Evolutionary conservation across 2,329 filamentous ascomycete genomes (phyloP).

Genomic region (Fragosphaeria purpurea): DNA sequence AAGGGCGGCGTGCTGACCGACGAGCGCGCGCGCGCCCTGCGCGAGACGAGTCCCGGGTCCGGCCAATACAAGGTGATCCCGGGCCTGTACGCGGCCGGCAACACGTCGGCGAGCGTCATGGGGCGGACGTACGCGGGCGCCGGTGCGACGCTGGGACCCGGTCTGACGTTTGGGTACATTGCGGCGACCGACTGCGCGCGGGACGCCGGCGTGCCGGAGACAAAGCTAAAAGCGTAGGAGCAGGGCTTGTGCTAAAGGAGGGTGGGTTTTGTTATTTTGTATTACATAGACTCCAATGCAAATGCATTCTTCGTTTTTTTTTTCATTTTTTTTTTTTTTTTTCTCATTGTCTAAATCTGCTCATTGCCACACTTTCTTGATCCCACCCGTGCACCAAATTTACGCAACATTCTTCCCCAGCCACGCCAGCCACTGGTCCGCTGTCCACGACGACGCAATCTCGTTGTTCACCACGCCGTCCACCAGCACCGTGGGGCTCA

Average conservation of each 20-base stretch:
- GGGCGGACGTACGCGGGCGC: conserved; percentile 23
- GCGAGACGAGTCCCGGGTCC: conserved; percentile 16
- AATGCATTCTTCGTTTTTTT: no score
- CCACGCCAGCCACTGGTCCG: conserved; percentile 80
- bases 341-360: no score
- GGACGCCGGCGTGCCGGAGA: neutral
- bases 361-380: no score
- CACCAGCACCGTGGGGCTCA: conserved; percentile 83
- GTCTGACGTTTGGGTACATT: conserved; percentile 25
- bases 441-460: conserved; percentile 69
- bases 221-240: neutral
- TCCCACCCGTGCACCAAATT: no score
- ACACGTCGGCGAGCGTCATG: conserved; percentile 24
- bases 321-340: no score
- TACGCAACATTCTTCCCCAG: conserved; percentile 40
- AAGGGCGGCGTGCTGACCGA: conserved; percentile 27
- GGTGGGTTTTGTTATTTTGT: no score
- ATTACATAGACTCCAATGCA: no score
- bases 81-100: conserved; percentile 59
- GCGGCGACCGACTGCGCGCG: conserved; percentile 11
- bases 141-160: conserved; percentile 26
- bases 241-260: no score
- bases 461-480: conserved; percentile 73
- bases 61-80: conserved; percentile 40
- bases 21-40: conserved; percentile 16